Conservation (phyloP, 2,329 filamentous ascomycete genomes). For the Claviceps citrina region DNA sequence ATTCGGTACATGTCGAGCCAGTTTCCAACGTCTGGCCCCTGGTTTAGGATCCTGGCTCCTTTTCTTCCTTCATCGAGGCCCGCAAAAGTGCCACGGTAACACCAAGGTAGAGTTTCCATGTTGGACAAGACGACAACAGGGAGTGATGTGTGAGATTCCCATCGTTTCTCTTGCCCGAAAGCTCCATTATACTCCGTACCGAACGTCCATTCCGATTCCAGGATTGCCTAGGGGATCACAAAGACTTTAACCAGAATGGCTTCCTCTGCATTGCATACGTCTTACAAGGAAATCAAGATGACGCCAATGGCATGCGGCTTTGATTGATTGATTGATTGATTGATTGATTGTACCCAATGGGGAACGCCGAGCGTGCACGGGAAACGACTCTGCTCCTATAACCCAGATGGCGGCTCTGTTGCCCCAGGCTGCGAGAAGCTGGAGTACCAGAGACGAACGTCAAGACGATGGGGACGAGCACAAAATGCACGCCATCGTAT, state of each 20-base stretch:
- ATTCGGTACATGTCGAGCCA: background rate
- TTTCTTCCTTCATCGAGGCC: background rate
- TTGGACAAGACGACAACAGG: background rate
- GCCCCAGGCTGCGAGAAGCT: background rate
- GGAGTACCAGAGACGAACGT: background rate
- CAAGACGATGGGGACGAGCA: background rate
- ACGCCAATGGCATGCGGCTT: too few species aligned
- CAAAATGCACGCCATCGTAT: background rate
- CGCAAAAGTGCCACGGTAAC: background rate
- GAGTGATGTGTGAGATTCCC: background rate
- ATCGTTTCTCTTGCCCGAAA: background rate
- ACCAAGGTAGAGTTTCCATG: background rate
- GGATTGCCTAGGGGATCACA: background rate
- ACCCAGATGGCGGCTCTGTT: background rate
- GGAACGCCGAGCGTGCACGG: background rate
- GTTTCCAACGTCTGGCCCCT: background rate
- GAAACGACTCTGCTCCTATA: background rate
- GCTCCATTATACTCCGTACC: background rate
- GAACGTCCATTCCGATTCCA: background rate
- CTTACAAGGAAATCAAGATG: too few species aligned
- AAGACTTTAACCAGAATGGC: too few species aligned
- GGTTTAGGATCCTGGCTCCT: background rate
- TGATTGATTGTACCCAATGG: too few species aligned
- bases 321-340: too few species aligned
- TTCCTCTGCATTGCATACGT: background rate